Base-by-base conservation (phyloP, 2,329 filamentous ascomycete genomes). In the Stachybotrys elegans region DNA sequence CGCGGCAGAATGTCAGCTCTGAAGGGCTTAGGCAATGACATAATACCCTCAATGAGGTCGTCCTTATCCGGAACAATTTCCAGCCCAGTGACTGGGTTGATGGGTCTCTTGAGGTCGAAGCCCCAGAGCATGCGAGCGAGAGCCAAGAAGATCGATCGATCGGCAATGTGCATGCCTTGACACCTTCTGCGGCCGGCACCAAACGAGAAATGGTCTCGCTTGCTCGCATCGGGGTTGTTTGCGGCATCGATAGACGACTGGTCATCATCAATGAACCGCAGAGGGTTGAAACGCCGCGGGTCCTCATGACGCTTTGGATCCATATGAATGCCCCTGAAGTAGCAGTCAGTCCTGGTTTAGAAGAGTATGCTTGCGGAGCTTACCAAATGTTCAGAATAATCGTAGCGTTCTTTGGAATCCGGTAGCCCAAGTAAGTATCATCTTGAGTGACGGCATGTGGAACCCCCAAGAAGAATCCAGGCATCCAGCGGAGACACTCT, bases 111-210 rank as follows among this genome's bases (percentile, higher is more conserved):
- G 14, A 71, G 61, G 37, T 71, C 53, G 51, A 71, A 76, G 1
- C 65, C 68, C 71, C 73, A 76, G 22, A 76, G 53, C 21, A 77
- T 61, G 4, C 71, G 63, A 5, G 72, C 63, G 22, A 76, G 67
- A 11, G 57, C 66, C 4, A 78, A 59, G 49, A 72, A 75, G n/a
- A 78, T 50, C 13, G 63, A 68, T 4, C 69, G 67, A 44, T 75
- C 71, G 0, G 74, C 75, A 4, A 81, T 62, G 43, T 79, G 73
- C 22, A 77, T 75, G 0, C 78, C 79, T 5, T 73, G 76, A 56
- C 79, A 83, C 36, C 81, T 68, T 19, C 79, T 66, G 9, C 77
- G 65, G 2, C 78, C 78, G 6, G 71, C 72, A 22, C 78, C 77
- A 43, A 79, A 82, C 0, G 66, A 68, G 55, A 76, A 79, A 6